A percentile compares a stretch with the other conserved stretches of the same genome.
These are phyloP conservation scores for Mycena olivaceomarginata DNA, from an alignment of 768 basidiomycete genomes.

Conservation along the genomic window DNA sequence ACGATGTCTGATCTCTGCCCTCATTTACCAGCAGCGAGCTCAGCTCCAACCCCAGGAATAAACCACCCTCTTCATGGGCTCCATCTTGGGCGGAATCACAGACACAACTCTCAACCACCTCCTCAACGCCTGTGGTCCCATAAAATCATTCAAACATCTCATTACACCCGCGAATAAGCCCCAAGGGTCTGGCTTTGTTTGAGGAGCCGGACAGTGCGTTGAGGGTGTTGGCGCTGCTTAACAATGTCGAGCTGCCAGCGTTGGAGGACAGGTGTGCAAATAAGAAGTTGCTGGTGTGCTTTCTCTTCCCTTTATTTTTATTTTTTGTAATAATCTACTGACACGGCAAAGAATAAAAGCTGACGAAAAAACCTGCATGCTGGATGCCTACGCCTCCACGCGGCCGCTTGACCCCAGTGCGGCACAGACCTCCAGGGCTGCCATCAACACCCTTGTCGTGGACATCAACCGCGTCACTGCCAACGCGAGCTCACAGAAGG, in stretches of 20 bases:
- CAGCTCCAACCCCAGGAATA: constrained; percentile 74
- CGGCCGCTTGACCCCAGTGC: too few species aligned
- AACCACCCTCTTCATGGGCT: constrained; percentile 92
- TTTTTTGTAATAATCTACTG: constrained; percentile 48
- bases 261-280: constrained; percentile 68
- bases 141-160: constrained; percentile 94
- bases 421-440: too few species aligned
- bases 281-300: constrained; percentile 78
- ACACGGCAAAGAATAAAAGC: constrained; percentile 74
- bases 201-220: constrained; percentile 95
- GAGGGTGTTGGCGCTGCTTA: constrained; percentile 74
- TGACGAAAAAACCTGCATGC: too few species aligned
- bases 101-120: constrained; percentile 88
- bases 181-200: constrained; percentile 97
- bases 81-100: constrained; percentile 94
- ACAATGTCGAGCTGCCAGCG: constrained; percentile 70
- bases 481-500: too few species aligned
- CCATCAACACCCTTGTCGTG: too few species aligned
- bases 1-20: constrained; percentile 77
- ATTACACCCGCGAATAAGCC: constrained; percentile 95
- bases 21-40: constrained; percentile 90
- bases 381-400: too few species aligned
- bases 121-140: constrained; percentile 88
- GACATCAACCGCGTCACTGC: too few species aligned
- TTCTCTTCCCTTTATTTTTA: constrained; percentile 69